A percentile compares a stretch with the other conserved stretches of the same genome.
These are phyloP conservation scores for Leccinum obscurum DNA, from an alignment of 768 basidiomycete species.

Conservation along the genomic window DNA sequence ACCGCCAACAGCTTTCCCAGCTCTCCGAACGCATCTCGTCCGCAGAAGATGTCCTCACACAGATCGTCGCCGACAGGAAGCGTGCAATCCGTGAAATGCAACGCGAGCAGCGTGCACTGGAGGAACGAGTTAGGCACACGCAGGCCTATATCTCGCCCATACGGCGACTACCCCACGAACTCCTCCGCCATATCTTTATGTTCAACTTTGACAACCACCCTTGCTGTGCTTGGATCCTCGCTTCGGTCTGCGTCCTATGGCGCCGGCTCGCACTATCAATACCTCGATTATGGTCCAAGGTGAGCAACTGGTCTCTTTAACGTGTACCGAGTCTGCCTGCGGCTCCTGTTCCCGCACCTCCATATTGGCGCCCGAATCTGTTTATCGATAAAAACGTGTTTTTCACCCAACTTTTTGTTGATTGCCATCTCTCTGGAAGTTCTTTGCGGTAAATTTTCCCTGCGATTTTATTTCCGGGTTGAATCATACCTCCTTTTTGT, in stretches of 20 bases:
- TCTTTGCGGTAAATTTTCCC: background rate
- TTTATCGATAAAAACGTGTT: constrained; percentile 20
- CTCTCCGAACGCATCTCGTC: constrained; percentile 49
- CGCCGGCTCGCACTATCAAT: constrained; percentile 62
- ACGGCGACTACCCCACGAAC: constrained; percentile 65
- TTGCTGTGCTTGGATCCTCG: constrained; percentile 75
- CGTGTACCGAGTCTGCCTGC: background rate
- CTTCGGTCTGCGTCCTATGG: constrained; percentile 70
- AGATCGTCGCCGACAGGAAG: constrained; percentile 56
- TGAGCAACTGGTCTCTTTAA: constrained; percentile 34
- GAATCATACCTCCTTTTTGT: constrained; percentile 5
- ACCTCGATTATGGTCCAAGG: constrained; percentile 78
- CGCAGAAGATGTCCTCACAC: constrained; percentile 57
- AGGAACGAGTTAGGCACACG: constrained; percentile 49
- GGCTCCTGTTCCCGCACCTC: constrained; percentile 5
- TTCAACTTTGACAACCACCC: constrained; percentile 68
- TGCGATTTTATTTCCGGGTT: background rate
- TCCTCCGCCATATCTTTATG: constrained; percentile 72
- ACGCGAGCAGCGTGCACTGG: constrained; percentile 46
- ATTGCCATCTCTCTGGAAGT: background rate
- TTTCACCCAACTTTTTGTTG: constrained; percentile 1
- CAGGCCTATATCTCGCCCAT: constrained; percentile 74
- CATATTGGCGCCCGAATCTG: constrained; percentile 19
- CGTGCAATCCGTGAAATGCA: constrained; percentile 55
- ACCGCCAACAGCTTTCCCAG: constrained; percentile 25